Percentiles rank a stretch among this genome's conserved stretches.
These are phyloP conservation scores for Paragyromitra xinjiangensis DNA, from an alignment of 495 filamentous ascomycete genomes.

Conservation along the genomic window DNA sequence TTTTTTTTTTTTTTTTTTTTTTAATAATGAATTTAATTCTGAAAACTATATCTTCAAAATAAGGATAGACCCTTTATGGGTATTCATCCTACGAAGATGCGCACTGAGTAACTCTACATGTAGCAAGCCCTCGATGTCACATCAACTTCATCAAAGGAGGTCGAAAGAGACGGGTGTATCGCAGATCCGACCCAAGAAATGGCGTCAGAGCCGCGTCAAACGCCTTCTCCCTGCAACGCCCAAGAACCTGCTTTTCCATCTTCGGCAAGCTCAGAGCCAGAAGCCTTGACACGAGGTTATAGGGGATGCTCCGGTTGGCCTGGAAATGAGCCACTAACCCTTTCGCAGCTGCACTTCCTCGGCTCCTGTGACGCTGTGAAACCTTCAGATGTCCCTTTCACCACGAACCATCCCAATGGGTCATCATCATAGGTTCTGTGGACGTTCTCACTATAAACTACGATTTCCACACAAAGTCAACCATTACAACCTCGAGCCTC, in stretches of 20 bases:
- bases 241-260: conserved; percentile 30
- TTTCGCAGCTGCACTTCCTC: too few relatives aligned
- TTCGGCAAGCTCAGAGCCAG: conserved; percentile 6
- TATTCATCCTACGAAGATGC: too few relatives aligned
- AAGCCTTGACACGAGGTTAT: conserved; percentile 26
- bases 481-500: neutral
- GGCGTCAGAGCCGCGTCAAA: conserved; percentile 46
- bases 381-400: conserved; percentile 10
- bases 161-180: neutral
- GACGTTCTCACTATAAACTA: neutral
- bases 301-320: conserved; percentile 37
- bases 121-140: conserved; percentile 9
- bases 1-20: too few relatives aligned
- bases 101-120: neutral
- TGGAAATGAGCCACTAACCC: neutral
- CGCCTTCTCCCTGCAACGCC: neutral
- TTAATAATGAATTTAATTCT: too few relatives aligned
- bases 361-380: neutral
- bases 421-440: neutral
- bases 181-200: conserved; percentile 28
- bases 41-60: too few relatives aligned
- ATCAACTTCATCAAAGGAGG: conserved; percentile 3
- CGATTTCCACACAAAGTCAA: neutral
- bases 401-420: neutral
- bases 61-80: too few relatives aligned